Conservation (phyloP, 768 basidiomycete genomes). For the Favolaschia claudopus region DNA sequence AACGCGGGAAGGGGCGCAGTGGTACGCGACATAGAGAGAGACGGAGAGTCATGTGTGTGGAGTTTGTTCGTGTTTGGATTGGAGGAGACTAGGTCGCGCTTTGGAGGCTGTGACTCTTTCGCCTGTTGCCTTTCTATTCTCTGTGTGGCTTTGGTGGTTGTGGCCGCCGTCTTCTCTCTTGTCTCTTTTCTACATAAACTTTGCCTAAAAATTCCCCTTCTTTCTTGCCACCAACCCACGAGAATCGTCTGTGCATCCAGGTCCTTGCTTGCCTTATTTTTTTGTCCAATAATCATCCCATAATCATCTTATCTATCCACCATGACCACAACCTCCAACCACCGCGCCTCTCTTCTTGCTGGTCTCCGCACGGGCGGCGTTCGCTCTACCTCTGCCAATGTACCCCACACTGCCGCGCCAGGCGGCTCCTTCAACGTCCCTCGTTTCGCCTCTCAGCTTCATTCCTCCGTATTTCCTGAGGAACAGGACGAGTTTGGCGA, state of each 20-base stretch:
- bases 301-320: constrained; percentile 37
- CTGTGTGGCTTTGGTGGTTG: constrained; percentile 1
- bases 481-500: constrained; percentile 70
- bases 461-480: constrained; percentile 51
- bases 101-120: too few species aligned
- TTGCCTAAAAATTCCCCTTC: constrained; percentile 13
- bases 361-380: constrained; percentile 92
- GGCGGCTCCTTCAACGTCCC: constrained; percentile 69
- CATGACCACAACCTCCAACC: constrained; percentile 57
- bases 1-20: background rate
- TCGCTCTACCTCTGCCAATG: constrained; percentile 68
- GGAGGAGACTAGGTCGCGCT: too few species aligned
- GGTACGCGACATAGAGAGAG: background rate
- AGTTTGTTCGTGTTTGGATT: too few species aligned
- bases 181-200: constrained; percentile 7
- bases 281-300: constrained; percentile 46
- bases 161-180: background rate
- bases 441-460: constrained; percentile 58
- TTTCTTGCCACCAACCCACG: background rate
- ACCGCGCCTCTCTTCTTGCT: constrained; percentile 85
- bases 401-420: constrained; percentile 77
- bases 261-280: constrained; percentile 39
- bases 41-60: background rate
- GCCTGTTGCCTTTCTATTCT: constrained; percentile 18
- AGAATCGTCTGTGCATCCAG: constrained; percentile 17